Evolutionary conservation across 2,329 filamentous ascomycete genomes (phyloP).

Genomic region (Coniochaeta hoffmannii): DNA sequence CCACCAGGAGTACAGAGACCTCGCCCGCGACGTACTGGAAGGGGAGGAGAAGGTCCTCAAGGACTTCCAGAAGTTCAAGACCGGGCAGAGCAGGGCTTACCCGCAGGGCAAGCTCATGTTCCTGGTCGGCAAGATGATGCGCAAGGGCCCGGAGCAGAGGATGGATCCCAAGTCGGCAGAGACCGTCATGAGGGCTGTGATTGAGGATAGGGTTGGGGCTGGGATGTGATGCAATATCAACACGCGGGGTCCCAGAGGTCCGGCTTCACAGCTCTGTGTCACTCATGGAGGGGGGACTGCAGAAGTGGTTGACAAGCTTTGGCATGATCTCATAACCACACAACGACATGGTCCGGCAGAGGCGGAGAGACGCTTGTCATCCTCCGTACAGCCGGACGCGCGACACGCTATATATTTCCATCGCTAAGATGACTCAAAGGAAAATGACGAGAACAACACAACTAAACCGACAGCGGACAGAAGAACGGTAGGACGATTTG

Average conservation of each 20-base stretch:
- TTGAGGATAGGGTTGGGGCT: conserved; percentile 13
- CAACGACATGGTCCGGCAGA: too few relatives aligned
- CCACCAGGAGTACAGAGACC: conserved; percentile 35
- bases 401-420: too few relatives aligned
- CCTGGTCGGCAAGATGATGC: conserved; percentile 52
- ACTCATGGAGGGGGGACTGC: neutral
- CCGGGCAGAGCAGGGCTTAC: conserved; percentile 26
- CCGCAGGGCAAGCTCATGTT: conserved; percentile 55
- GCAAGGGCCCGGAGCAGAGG: conserved; percentile 42
- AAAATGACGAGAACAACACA: too few relatives aligned
- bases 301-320: too few relatives aligned
- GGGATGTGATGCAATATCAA: neutral
- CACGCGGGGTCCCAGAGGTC: neutral
- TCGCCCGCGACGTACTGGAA: conserved; percentile 36
- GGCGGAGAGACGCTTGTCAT: too few relatives aligned
- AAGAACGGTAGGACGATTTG: too few relatives aligned
- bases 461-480: too few relatives aligned
- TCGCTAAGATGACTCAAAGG: too few relatives aligned
- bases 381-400: too few relatives aligned
- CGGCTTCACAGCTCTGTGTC: neutral
- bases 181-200: conserved; percentile 29
- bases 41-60: conserved; percentile 38
- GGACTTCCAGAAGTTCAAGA: conserved; percentile 33
- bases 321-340: too few relatives aligned
- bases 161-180: conserved; percentile 47